These are phyloP conservation scores for Fistulinella prunicolor DNA, from an alignment of 768 basidiomycete species.

Conservation along the genomic window DNA sequence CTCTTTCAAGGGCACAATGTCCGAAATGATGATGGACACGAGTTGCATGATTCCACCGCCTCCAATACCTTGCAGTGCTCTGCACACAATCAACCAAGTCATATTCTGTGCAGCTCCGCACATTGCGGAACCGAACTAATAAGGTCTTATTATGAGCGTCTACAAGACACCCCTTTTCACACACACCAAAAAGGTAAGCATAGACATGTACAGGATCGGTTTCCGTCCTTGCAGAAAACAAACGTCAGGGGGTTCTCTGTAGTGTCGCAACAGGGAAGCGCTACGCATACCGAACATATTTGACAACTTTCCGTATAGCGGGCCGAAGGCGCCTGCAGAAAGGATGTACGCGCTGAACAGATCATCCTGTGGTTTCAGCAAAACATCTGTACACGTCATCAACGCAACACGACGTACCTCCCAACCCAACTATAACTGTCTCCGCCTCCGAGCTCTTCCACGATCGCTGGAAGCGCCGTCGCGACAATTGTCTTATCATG, in stretches of 20 bases:
- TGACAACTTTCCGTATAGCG: constrained; percentile 77
- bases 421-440: constrained; percentile 71
- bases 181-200: constrained; percentile 65
- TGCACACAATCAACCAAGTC: constrained; percentile 71
- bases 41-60: constrained; percentile 78
- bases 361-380: background rate
- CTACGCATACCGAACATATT: constrained; percentile 43
- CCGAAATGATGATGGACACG: constrained; percentile 74
- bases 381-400: background rate
- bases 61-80: constrained; percentile 82
- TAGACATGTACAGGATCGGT: constrained; percentile 63
- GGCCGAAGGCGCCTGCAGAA: constrained; percentile 61
- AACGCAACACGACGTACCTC: constrained; percentile 42
- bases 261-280: background rate
- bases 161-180: background rate
- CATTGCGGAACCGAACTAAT: constrained; percentile 71
- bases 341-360: constrained; percentile 68
- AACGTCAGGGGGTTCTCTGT: constrained; percentile 20
- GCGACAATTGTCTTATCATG: constrained; percentile 55
- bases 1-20: constrained; percentile 81
- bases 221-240: constrained; percentile 49
- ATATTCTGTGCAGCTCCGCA: constrained; percentile 80
- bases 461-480: constrained; percentile 76
- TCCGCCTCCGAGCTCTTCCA: constrained; percentile 60
- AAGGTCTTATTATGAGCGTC: background rate